A percentile compares a stretch with the other conserved stretches of the same genome.
phyloP scores from a whole-genome alignment of 768 basidiomycete species.

The Lyophyllum semitale region DNA sequence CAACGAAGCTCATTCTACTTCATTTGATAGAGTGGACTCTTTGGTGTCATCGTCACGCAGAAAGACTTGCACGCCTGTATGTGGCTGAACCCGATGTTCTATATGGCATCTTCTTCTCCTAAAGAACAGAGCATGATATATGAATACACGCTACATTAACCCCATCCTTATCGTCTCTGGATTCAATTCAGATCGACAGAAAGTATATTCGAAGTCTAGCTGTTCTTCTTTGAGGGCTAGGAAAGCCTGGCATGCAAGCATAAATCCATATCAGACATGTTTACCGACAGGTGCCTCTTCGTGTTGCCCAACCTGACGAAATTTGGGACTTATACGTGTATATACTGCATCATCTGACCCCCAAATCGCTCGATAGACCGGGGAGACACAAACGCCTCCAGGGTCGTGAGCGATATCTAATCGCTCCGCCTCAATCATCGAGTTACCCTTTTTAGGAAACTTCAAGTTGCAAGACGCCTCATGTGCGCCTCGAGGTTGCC shows the following conservation, averaged over 20 bases:
- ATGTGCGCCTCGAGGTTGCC: conserved; percentile 12
- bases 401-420: not conserved
- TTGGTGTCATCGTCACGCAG: too few species aligned
- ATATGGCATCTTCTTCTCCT: too few species aligned
- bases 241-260: not conserved
- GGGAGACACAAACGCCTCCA: not conserved
- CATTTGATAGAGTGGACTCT: too few species aligned
- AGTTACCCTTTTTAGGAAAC: conserved; percentile 7
- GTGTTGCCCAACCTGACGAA: not conserved
- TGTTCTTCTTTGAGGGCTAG: not conserved
- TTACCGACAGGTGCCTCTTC: not conserved
- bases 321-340: not conserved
- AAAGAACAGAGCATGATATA: too few species aligned
- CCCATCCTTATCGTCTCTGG: too few species aligned
- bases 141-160: too few species aligned
- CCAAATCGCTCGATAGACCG: not conserved
- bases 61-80: too few species aligned
- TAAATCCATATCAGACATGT: not conserved
- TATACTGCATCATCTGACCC: not conserved
- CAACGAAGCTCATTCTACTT: too few species aligned
- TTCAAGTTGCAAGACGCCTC: not conserved
- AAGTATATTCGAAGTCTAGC: too few species aligned
- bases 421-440: not conserved
- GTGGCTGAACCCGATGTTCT: too few species aligned
- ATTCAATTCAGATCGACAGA: too few species aligned